A percentile compares a stretch with the other conserved stretches of the same genome.
Evolutionary conservation across 371 early-diverging fungal species (phyloP).

Genomic region (Actinomucor elegans): DNA sequence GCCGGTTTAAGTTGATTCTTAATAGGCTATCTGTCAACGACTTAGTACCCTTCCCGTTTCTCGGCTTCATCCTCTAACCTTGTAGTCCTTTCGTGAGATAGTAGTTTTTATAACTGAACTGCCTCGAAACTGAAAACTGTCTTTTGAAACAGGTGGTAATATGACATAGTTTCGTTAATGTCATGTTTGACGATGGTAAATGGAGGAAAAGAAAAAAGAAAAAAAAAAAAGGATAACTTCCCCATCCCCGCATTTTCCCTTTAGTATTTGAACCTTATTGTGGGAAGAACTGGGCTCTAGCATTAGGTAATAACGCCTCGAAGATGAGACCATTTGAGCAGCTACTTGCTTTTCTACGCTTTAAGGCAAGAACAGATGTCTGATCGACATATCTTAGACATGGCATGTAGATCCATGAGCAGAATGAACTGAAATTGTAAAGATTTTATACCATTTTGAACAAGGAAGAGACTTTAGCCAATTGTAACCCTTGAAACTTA

Average conservation of each 20-base stretch:
- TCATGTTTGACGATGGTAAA: neutral
- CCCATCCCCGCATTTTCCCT: slow-evolving; percentile 7
- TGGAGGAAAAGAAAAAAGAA: neutral
- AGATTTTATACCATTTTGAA: too few species aligned
- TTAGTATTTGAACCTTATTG: too few species aligned
- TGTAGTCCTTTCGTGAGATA: slow-evolving; percentile 26
- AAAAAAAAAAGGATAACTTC: slow-evolving; percentile 3
- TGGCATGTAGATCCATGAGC: too few species aligned
- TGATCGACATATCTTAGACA: too few species aligned
- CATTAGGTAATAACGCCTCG: too few species aligned
- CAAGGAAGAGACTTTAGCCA: too few species aligned
- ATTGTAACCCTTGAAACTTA: too few species aligned
- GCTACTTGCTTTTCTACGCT: too few species aligned
- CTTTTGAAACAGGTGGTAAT: slow-evolving; percentile 3
- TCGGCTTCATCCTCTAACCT: slow-evolving; percentile 6
- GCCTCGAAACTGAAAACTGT: slow-evolving; percentile 11
- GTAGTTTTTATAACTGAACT: slow-evolving; percentile 15
- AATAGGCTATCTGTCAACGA: slow-evolving; percentile 19
- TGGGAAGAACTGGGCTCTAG: too few species aligned
- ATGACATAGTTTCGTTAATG: neutral
- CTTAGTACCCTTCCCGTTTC: neutral
- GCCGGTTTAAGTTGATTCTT: slow-evolving; percentile 26
- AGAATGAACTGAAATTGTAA: too few species aligned
- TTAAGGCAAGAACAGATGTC: too few species aligned
- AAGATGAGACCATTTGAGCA: too few species aligned